These are phyloP conservation scores for Phytopythium mirpurense DNA, from an alignment of 352 stramenopile species.

Conservation along the genomic window DNA sequence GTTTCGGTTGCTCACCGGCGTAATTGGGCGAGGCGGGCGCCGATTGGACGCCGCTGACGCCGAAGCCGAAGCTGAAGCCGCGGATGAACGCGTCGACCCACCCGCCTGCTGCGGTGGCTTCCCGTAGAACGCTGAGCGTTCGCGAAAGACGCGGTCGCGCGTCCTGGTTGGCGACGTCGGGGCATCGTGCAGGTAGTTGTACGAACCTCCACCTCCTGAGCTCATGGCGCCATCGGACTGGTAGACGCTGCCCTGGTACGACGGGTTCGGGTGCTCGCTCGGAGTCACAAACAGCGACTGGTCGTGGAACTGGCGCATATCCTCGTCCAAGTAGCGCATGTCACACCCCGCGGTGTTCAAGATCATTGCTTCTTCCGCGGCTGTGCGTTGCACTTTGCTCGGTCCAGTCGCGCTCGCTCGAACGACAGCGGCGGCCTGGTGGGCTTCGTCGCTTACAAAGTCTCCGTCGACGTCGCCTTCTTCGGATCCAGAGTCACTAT, in stretches of 20 bases:
- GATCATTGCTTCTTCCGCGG: constrained; percentile 29
- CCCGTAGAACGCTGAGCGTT: constrained; percentile 6
- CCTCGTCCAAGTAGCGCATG: constrained; percentile 49
- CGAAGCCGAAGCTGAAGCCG: not conserved
- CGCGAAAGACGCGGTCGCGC: constrained; percentile 2
- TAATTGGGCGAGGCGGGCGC: constrained; percentile 1
- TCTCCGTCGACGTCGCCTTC: constrained; percentile 9
- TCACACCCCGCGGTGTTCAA: constrained; percentile 56
- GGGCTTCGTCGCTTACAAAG: constrained; percentile 1
- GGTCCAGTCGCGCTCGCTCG: not conserved
- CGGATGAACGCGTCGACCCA: not conserved
- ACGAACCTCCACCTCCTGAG: not conserved
- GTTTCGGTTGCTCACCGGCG: not conserved
- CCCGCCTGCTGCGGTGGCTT: not conserved
- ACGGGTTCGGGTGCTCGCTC: not conserved
- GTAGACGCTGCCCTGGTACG: not conserved
- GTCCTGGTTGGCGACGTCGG: constrained; percentile 6
- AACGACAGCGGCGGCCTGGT: not conserved
- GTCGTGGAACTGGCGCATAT: constrained; percentile 73
- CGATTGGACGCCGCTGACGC: not conserved
- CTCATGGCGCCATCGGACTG: constrained; percentile 2
- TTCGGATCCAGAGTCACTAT: constrained; percentile 10
- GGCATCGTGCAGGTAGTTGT: not conserved
- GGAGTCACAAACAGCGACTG: constrained; percentile 36
- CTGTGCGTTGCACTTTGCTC: not conserved